phyloP scores from a whole-genome alignment of 768 basidiomycete species.

The Pleurotus pulmonarius region DNA sequence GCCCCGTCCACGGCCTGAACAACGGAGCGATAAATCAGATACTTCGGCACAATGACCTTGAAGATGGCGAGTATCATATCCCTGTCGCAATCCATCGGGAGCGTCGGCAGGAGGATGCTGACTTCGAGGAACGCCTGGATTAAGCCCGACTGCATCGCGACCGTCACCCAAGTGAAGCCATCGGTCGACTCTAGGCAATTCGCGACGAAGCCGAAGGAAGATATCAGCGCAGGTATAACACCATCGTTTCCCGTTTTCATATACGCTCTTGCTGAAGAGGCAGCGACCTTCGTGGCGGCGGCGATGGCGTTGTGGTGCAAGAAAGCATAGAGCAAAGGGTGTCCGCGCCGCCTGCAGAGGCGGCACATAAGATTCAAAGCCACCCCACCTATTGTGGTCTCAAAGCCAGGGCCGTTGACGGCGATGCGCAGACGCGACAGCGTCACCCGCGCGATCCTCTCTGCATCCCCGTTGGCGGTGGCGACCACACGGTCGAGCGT shows the following conservation, averaged over 20 bases:
- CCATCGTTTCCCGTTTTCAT: conserved; percentile 14
- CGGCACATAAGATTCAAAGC: conserved; percentile 28
- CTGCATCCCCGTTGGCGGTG: conserved; percentile 21
- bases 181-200: conserved; percentile 34
- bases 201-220: conserved; percentile 25
- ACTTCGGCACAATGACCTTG: conserved; percentile 24
- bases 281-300: conserved; percentile 25
- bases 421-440: conserved; percentile 23
- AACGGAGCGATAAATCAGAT: conserved; percentile 35
- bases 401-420: conserved; percentile 15
- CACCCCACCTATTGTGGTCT: conserved; percentile 16
- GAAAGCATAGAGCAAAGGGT: conserved; percentile 28
- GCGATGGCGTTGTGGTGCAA: conserved; percentile 26
- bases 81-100: conserved; percentile 23
- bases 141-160: conserved; percentile 28
- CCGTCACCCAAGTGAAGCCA: conserved; percentile 32
- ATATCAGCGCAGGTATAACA: conserved; percentile 22
- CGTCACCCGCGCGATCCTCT: conserved; percentile 23
- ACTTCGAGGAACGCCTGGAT: conserved; percentile 25
- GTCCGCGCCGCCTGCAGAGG: conserved; percentile 21
- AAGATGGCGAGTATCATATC: conserved; percentile 25
- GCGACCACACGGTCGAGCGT: conserved; percentile 25
- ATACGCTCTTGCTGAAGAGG: conserved; percentile 19
- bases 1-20: conserved; percentile 24
- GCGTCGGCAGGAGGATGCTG: conserved; percentile 20